Conservation (phyloP, 1,284 basidiomycete genomes). For the Fistulinella cinereoalba region DNA sequence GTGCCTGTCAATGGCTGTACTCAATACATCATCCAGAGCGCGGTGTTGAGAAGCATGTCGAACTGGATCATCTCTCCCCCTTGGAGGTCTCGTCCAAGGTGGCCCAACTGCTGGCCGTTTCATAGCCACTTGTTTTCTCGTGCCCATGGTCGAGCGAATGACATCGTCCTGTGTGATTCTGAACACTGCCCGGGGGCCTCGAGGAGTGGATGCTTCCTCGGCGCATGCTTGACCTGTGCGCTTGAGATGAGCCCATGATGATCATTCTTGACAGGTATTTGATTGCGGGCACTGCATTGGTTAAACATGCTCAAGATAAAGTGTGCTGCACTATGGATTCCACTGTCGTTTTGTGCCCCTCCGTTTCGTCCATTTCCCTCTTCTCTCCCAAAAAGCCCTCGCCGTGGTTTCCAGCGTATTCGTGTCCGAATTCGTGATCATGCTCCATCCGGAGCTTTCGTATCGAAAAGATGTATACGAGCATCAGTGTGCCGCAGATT, state of each 20-base stretch:
- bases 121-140: slow-evolving; percentile 17
- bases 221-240: slow-evolving; percentile 19
- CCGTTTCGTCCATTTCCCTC: slow-evolving; percentile 13
- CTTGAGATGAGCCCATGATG: too few relatives aligned
- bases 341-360: too few relatives aligned
- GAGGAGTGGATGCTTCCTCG: slow-evolving; percentile 15
- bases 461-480: slow-evolving; percentile 45
- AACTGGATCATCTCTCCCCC: slow-evolving; percentile 73
- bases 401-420: slow-evolving; percentile 46
- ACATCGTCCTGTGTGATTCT: not conserved
- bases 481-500: slow-evolving; percentile 39
- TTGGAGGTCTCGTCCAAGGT: slow-evolving; percentile 71
- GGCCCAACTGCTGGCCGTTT: slow-evolving; percentile 50
- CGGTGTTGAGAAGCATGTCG: slow-evolving; percentile 77
- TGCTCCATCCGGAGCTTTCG: slow-evolving; percentile 45
- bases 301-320: too few relatives aligned
- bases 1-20: slow-evolving; percentile 12
- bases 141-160: too few relatives aligned
- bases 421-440: slow-evolving; percentile 41
- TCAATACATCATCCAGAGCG: slow-evolving; percentile 47
- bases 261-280: too few relatives aligned
- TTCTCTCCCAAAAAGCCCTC: slow-evolving; percentile 42
- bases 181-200: slow-evolving; percentile 23
- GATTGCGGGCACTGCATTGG: too few relatives aligned
- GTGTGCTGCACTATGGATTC: not conserved